Conservation (phyloP, 495 filamentous ascomycete species). For the Copromyces sp. region DNA sequence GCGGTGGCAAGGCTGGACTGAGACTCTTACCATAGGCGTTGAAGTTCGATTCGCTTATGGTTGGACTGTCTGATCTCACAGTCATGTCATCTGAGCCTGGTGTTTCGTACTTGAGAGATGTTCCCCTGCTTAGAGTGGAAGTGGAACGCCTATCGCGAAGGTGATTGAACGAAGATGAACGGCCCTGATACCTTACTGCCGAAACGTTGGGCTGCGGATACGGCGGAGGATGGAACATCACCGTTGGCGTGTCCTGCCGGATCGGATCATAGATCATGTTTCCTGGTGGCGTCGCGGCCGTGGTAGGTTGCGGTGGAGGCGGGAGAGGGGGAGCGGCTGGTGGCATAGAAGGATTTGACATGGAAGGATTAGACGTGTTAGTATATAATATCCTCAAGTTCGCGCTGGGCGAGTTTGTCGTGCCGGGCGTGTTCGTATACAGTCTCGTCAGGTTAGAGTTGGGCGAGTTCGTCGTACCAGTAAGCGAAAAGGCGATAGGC, state of each 20-base stretch:
- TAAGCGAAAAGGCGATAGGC: conserved; percentile 69
- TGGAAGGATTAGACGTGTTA: neutral
- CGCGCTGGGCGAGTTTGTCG: too few species aligned
- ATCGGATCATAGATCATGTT: conserved; percentile 46
- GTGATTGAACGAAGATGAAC: conserved; percentile 13
- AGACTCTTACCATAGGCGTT: conserved; percentile 4
- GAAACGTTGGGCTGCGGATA: conserved; percentile 39
- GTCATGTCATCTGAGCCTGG: conserved; percentile 20
- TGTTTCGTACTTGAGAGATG: conserved; percentile 26
- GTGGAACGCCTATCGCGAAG: neutral
- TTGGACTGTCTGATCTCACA: neutral
- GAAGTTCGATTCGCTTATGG: neutral
- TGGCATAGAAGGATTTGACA: neutral
- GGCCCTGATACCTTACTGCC: conserved; percentile 29
- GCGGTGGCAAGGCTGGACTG: neutral
- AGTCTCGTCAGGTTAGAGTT: conserved; percentile 34
- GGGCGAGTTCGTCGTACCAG: conserved; percentile 72
- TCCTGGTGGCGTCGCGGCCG: conserved; percentile 34
- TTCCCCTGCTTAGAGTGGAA: neutral
- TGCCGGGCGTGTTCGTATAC: neutral
- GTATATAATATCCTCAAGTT: neutral
- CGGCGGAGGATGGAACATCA: conserved; percentile 31
- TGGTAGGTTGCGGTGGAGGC: conserved; percentile 10
- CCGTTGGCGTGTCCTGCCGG: conserved; percentile 28
- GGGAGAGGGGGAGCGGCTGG: conserved; percentile 8